Evolutionary conservation across 140 eudicot species (phyloP), one percentile per base, ranked within the genome.

Genomic region (Senecio squalidus): DNA sequence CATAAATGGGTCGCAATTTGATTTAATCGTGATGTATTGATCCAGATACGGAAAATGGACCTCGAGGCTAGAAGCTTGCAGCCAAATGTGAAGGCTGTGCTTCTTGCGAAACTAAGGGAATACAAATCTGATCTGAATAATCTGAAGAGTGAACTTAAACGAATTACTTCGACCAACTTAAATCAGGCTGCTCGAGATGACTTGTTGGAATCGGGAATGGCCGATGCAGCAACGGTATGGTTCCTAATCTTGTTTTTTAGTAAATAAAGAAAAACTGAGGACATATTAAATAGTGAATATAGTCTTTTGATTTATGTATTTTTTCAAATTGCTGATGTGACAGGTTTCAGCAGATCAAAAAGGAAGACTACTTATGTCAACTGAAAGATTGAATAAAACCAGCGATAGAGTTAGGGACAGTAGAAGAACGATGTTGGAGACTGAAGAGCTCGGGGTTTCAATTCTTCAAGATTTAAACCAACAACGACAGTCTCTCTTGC

Each of bases 1-100:
- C 27, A 3, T 45, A 21, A 17, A 18, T 30, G 5, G 47, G 18
- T 43, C 13, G 25, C 14, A 27, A 9, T n/a, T 27, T 51, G 34
- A 23, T 30, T 14, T 58, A 34, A 48, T 20, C 13, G 39, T 63
- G 31, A 45, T 25, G 61, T 52, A 15, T 54, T 43, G 36, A 10
- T 56, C 15, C 78, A 90, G 98, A 86, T 86, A 41, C 78, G 95
- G 75, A 90, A 90, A 72, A 90, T 90, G 98, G 98, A 90, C 70
- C 73, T 76, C 22, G 95, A 90, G 73, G 98, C 98, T 9, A 83
- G 98, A 74, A 76, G 82, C 33, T 73, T 86, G 78, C 98, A 84
- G 75, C 98, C 98, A 36, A 90, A 86, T 68, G 80, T 80, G 58
- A 90, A 81, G 77, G 98, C 95, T 31, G 87, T 90, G 51, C 94